These are phyloP conservation scores for Auxenochlorella pyrenoidosa DNA, from an alignment of 139 green algal species.

Conservation along the genomic window DNA sequence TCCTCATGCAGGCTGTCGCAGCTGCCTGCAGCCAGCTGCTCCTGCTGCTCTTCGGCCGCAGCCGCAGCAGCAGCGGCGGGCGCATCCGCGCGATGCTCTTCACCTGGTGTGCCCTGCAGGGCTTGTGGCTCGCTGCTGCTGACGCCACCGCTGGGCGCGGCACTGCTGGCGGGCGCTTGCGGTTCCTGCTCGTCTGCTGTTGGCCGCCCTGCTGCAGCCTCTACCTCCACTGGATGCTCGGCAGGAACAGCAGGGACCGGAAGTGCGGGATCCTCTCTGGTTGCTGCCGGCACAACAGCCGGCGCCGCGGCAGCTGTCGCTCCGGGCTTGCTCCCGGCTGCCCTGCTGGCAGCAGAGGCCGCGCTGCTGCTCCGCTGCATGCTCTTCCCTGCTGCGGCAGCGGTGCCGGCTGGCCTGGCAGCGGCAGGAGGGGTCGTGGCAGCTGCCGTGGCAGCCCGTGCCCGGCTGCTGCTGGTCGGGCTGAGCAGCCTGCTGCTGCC, in stretches of 20 bases:
- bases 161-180: no score
- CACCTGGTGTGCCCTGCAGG: no score
- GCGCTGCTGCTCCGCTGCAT: neutral
- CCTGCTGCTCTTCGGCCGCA: no score
- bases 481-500: neutral
- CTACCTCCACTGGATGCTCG: neutral
- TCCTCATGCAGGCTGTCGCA: neutral
- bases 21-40: no score
- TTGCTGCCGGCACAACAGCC: no score
- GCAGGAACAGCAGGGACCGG: neutral
- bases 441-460: neutral
- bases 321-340: no score
- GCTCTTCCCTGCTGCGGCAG: neutral
- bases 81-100: no score
- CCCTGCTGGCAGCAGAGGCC: neutral
- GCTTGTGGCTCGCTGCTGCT: no score
- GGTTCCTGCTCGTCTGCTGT: no score
- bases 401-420: neutral
- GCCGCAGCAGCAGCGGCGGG: no score
- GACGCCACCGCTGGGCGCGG: no score
- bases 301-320: no score
- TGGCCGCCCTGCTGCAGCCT: neutral
- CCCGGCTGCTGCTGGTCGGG: neutral
- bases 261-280: neutral
- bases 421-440: neutral